These are phyloP conservation scores for Lentinula detonsa DNA, from an alignment of 768 basidiomycete species.

Conservation along the genomic window DNA sequence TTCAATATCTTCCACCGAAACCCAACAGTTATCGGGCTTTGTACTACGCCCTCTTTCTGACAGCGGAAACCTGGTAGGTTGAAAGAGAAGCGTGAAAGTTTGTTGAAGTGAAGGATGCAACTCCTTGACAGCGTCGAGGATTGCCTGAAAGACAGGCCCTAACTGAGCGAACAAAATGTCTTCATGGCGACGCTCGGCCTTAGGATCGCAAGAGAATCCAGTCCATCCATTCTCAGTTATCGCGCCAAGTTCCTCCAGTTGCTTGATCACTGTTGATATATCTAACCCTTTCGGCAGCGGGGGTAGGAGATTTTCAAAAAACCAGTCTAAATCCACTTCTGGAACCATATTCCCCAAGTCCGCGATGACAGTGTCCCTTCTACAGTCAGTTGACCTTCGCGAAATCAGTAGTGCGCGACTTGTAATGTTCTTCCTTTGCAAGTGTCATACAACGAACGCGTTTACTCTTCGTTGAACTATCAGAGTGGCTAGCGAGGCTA, in stretches of 20 bases:
- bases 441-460: too few relatives aligned
- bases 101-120: neutral
- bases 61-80: neutral
- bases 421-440: too few relatives aligned
- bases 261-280: neutral
- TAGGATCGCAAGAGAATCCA: neutral
- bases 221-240: neutral
- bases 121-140: neutral
- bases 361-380: slow-evolving; percentile 22
- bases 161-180: neutral
- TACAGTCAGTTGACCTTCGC: neutral
- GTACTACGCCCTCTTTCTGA: neutral
- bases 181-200: neutral
- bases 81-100: neutral
- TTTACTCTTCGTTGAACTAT: too few relatives aligned
- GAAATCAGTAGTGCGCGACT: neutral
- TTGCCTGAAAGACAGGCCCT: neutral
- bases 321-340: slow-evolving; percentile 27
- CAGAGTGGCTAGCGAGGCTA: too few relatives aligned
- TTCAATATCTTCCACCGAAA: neutral
- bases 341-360: slow-evolving; percentile 27
- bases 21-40: neutral
- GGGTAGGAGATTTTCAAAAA: neutral
- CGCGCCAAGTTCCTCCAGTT: neutral
- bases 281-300: neutral